Evolutionary conservation across 495 filamentous ascomycete genomes (phyloP), one percentile per base, ranked within the genome.

Genomic region (Daldinia grandis): DNA sequence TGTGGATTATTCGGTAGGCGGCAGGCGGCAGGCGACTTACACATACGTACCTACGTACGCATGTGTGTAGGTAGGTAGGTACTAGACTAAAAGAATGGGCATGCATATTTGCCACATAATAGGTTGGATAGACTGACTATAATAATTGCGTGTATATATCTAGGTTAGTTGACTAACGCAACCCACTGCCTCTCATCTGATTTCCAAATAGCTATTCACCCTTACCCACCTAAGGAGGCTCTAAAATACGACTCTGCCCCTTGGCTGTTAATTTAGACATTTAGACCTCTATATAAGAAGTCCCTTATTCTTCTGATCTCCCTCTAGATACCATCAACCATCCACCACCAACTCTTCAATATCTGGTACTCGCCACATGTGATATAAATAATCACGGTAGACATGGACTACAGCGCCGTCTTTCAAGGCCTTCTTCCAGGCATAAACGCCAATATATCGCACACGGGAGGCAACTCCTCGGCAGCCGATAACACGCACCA

Each of bases 341-440:
- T 24, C 27, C 7, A 30, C 25, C 5, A 17, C 27, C 3, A 14
- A 1, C 14, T 53, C 15, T 44, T 17, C 0, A 47, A 47, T 24
- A 47, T 10, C 19, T 0, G 17, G 19, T 47, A 21, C 8, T 30
- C 4, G 49, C 4, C 10, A 53, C 33, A 24, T 17, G 25, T 33
- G 8, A 19, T 56, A 56, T 8, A 33, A 56, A 8, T 8, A 8
- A 21, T 1, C 53, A 30, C 28, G 30, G 54, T 19, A 17, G 54
- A 21, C 1, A 71, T 71, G 68, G 68, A 66, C 4, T 66, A 62
- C 33, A 37, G 40, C 15, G 35, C 51, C 28, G 51, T 54, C 49
- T 56, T 62, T 33, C 8, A 30, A 2, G 9, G 35, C 21, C 58
- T 72, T 5, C 35, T 66, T 51, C 42, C 62, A 14, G 24, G 42